Conservation (phyloP, 176 grass and related monocot genomes). For the Urochloa ruziziensis region DNA sequence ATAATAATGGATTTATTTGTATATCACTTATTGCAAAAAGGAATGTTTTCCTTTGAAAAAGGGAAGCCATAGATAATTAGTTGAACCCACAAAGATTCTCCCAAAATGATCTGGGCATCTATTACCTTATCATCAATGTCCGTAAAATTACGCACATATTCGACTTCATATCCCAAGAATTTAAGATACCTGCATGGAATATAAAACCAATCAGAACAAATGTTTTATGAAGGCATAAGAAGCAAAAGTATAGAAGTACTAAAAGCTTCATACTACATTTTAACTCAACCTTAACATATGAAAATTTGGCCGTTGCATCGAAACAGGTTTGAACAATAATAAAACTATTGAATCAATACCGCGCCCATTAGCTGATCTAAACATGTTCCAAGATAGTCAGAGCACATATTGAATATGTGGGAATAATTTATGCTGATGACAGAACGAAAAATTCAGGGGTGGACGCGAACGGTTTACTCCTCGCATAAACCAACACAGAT, state of each 20-base stretch:
- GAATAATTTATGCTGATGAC: neutral
- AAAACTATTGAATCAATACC: neutral
- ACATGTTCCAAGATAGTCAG: neutral
- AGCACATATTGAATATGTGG: neutral
- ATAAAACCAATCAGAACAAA: neutral
- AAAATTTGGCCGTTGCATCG: neutral
- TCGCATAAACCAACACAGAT: neutral
- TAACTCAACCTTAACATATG: neutral
- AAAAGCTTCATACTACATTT: neutral
- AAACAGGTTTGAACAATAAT: neutral
- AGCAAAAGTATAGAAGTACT: neutral
- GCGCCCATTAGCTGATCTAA: neutral
- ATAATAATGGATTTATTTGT: neutral
- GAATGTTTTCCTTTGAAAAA: neutral
- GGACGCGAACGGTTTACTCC: neutral
- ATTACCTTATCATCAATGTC: slow-evolving; percentile 97
- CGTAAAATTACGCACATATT: slow-evolving; percentile 92
- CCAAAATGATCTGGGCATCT: neutral
- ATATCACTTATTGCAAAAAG: neutral
- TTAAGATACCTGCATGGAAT: slow-evolving; percentile 60
- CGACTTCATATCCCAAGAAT: slow-evolving; percentile 84
- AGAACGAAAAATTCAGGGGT: neutral
- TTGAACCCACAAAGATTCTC: neutral
- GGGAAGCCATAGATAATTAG: neutral
- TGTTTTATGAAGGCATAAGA: neutral